These are phyloP conservation scores for Myriosclerotinia duriaeana DNA, from an alignment of 2,329 filamentous ascomycete genomes.

Conservation along the genomic window DNA sequence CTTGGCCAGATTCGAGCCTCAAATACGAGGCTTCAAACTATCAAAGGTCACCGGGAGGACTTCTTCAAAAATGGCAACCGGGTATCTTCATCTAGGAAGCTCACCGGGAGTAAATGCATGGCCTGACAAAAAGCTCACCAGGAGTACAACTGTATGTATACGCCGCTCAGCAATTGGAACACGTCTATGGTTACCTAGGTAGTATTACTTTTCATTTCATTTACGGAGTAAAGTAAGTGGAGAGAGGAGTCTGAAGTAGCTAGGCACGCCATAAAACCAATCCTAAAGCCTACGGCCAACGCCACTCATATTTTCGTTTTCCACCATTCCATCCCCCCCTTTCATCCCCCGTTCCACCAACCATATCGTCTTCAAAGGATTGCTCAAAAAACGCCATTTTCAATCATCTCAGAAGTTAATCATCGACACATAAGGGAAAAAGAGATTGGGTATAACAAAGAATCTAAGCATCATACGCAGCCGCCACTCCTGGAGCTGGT, in stretches of 20 bases:
- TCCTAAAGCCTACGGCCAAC: conserved; percentile 17
- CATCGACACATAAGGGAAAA: conserved; percentile 20
- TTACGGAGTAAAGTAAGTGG: conserved; percentile 15
- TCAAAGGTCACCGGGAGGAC: background rate
- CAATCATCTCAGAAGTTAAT: background rate
- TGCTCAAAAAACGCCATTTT: conserved; percentile 19
- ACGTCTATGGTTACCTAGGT: background rate
- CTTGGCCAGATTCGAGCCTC: background rate
- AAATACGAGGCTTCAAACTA: background rate
- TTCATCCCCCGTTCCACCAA: conserved; percentile 10
- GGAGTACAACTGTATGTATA: too few relatives aligned
- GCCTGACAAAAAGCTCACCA: background rate
- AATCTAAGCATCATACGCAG: conserved; percentile 37
- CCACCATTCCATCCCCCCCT: background rate
- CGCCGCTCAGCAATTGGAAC: too few relatives aligned
- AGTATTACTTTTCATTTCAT: conserved; percentile 6
- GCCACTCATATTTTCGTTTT: conserved; percentile 19
- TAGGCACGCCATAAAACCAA: conserved; percentile 12
- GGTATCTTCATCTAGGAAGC: background rate
- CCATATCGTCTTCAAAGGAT: conserved; percentile 4
- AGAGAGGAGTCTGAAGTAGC: conserved; percentile 16
- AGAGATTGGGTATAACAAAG: conserved; percentile 23
- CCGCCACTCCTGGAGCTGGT: conserved; percentile 40
- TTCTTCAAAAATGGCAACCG: background rate
- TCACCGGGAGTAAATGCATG: background rate